Base-by-base conservation (phyloP, 2,329 filamentous ascomycete species). In the Sarocladium kiliense region DNA sequence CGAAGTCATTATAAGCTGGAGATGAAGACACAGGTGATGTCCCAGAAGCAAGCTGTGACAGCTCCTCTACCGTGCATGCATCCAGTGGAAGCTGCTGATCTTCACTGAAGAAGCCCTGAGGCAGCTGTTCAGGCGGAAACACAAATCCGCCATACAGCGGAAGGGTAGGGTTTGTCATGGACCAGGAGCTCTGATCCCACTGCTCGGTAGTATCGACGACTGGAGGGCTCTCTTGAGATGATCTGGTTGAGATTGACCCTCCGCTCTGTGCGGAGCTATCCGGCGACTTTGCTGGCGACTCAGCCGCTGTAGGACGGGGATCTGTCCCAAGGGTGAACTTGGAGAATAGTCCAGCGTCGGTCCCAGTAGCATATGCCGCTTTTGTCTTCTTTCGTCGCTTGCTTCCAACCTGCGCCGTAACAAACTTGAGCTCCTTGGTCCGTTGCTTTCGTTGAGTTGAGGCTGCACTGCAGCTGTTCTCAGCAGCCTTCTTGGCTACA, bases 351-450 rank as follows among this genome's bases (percentile, higher is more conserved):
- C 27, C 26, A 6, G 27, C 26, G 21, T 47, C 44, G 14, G 5
- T 27, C 18, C 44, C 21, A 3, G 26, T 14, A 18, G 47, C 26
- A n/a, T 51, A 51, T 11, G 47, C n/a, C 12, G 47, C 30, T n/a
- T 51, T 51, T 5, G 27, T 19, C 25, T 27, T 51, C 47, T 51
- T 51, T 12, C 47, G 26, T 12, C 19, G 12, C 47, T 51, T 51
- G 30, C 5, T 34, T 9, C 47, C 47, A 6, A 51, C 26, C 18
- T 51, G 47, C n/a, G 47, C 47, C 3, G 47, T 51, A 14, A 51
- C 47, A 18, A 51, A 51, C 47, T 51, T 51, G 47, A 51, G 26
- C 16, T 51, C 47, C 19, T 47, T 47, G 11, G 23, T 30, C 5
- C 21, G 44, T 30, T 47, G 44, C 25, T 47, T 47, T 11, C 11